A percentile compares a stretch with the other conserved stretches of the same genome.
Evolutionary conservation across 2,329 filamentous ascomycete genomes (phyloP).

Genomic region (Stachybotrys chlorohalonatus): DNA sequence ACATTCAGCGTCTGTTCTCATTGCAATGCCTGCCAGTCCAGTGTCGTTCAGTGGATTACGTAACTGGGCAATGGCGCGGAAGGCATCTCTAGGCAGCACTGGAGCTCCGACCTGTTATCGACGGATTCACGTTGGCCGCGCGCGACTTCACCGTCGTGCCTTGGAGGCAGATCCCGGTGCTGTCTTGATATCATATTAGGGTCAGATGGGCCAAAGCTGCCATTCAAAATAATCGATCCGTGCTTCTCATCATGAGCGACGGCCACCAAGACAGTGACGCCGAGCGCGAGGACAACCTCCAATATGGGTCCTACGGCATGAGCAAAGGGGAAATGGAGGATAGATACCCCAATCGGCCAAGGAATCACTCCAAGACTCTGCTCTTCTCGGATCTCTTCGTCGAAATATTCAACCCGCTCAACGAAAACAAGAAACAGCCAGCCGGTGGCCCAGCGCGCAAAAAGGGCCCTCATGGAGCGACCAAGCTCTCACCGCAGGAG

Average conservation of each 20-base stretch:
- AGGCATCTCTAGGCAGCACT: too few relatives aligned
- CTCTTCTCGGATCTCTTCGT: slow-evolving; percentile 73
- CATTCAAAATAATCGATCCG: neutral
- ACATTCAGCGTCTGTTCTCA: too few relatives aligned
- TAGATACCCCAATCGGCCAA: slow-evolving; percentile 74
- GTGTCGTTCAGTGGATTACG: too few relatives aligned
- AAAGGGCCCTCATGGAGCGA: slow-evolving; percentile 48
- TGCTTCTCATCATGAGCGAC: slow-evolving; percentile 4
- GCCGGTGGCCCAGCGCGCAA: slow-evolving; percentile 47
- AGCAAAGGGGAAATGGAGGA: slow-evolving; percentile 32
- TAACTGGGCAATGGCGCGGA: too few relatives aligned
- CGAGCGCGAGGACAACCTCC: slow-evolving; percentile 39
- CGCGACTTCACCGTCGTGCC: too few relatives aligned
- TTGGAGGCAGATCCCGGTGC: too few relatives aligned
- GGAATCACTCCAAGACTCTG: slow-evolving; percentile 70
- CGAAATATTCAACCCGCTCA: slow-evolving; percentile 71
- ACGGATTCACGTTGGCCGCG: too few relatives aligned
- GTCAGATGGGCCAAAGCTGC: too few relatives aligned
- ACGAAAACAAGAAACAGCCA: slow-evolving; percentile 70
- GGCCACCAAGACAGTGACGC: slow-evolving; percentile 28
- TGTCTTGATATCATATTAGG: too few relatives aligned
- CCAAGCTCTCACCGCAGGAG: slow-evolving; percentile 62
- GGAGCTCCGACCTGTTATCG: too few relatives aligned
- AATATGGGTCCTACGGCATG: slow-evolving; percentile 34
- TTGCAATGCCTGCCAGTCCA: too few relatives aligned